Conservation (phyloP, 805 yeast genomes). For the Candida ipomoeae region DNA sequence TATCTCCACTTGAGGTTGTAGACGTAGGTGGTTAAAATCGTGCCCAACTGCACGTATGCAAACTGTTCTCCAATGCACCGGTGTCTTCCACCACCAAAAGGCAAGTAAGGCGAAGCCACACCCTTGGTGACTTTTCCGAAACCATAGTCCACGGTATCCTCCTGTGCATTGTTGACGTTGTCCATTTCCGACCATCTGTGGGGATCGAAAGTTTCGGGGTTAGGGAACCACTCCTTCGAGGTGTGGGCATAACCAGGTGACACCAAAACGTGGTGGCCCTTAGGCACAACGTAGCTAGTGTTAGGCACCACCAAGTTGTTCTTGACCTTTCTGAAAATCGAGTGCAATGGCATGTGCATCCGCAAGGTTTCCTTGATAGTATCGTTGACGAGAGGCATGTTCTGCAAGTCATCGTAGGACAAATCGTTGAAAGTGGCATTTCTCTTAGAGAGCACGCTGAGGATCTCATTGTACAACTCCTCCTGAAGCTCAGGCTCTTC, state of each 20-base stretch:
- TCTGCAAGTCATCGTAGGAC: constrained; percentile 76
- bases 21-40: constrained; percentile 69
- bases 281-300: constrained; percentile 76
- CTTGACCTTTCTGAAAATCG: constrained; percentile 88
- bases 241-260: constrained; percentile 91
- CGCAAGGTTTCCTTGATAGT: constrained; percentile 90
- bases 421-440: constrained; percentile 49
- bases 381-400: constrained; percentile 77
- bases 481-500: constrained; percentile 84
- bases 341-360: constrained; percentile 94
- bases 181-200: constrained; percentile 66
- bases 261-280: constrained; percentile 83
- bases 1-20: constrained; percentile 75
- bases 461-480: constrained; percentile 71
- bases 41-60: constrained; percentile 90
- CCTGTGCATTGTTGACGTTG: constrained; percentile 31
- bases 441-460: constrained; percentile 46
- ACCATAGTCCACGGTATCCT: constrained; percentile 78
- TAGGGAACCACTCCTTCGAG: constrained; percentile 73
- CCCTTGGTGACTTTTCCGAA: constrained; percentile 95
- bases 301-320: constrained; percentile 76
- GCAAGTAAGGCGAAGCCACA: constrained; percentile 91
- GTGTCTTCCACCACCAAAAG: constrained; percentile 99
- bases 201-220: constrained; percentile 70
- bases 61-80: constrained; percentile 99